Base-by-base conservation (phyloP, 805 yeast genomes). In the Lipomyces mesembrius region DNA sequence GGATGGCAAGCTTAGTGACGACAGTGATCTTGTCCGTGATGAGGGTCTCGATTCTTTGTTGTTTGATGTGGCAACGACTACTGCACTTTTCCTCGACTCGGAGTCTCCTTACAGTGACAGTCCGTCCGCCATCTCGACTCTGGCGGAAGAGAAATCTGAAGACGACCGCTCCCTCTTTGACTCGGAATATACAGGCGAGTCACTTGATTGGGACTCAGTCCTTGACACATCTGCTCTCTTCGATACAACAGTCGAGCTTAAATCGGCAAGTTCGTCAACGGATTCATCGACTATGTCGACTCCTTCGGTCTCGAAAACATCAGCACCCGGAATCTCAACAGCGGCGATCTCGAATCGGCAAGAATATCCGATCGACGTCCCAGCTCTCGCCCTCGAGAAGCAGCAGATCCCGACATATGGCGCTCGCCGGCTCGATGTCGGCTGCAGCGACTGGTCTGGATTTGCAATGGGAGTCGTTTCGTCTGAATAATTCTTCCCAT, bases 391-490 rank as follows among this genome's bases (percentile, higher is more conserved):
- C n/a, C 37, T 51, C 37, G 69, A 66, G 66, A 57, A 63, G 63
- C 69, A 59, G 69, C 69, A 32, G 57, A 59, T 63, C 57, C 63
- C 43, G 67, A 49, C 70, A 67, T 20, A 53, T 67, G 70, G 70
- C 70, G 70, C 70, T 67, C 70, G 70, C 70, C 29, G 37, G 43
- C 64, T 34, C 61, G 55, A 29, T 35, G 51, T 46, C 61, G 53
- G 70, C 70, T 62, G 70, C 39, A 64, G 70, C 70, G 70, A 67
- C 70, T 64, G 70, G 70, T 52, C 60, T 27, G 61, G 57, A 63
- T 58, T 52, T 46, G 70, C 67, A 65, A 55, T 59, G 65, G 70
- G 43, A 25, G 22, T 51, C 59, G 57, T 7, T 12, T 35, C 39
- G 57, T 56, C 34, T 20, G 60, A 55, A 37, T 61, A 56, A 34